Conservation (phyloP, 805 yeast genomes). For the Cyberlindnera nakhonratchasimensis region DNA sequence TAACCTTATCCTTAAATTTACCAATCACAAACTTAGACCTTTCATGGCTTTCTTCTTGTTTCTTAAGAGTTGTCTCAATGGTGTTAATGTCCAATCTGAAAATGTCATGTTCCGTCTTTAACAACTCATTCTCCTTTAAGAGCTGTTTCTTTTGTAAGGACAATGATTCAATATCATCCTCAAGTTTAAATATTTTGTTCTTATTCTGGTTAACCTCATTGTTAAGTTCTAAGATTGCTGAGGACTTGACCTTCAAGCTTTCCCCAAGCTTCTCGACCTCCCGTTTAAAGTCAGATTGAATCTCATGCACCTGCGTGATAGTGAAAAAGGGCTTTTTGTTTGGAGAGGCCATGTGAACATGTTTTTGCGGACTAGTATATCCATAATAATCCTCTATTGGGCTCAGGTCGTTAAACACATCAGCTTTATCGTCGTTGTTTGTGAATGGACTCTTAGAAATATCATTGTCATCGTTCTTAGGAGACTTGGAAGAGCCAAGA, state of each 20-base stretch:
- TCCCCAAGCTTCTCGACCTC: slow-evolving; percentile 24
- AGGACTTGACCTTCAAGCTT: slow-evolving; percentile 20
- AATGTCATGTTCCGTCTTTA: slow-evolving; percentile 21
- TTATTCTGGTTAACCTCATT: slow-evolving; percentile 14
- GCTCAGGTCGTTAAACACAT: slow-evolving; percentile 8
- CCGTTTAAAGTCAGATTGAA: slow-evolving; percentile 25
- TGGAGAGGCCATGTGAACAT: slow-evolving; percentile 15
- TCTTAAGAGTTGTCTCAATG: slow-evolving; percentile 12
- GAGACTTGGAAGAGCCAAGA: slow-evolving; percentile 22
- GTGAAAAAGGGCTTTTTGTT: slow-evolving; percentile 28
- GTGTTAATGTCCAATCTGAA: slow-evolving; percentile 20
- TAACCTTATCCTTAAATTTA: slow-evolving; percentile 23
- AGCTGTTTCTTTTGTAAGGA: slow-evolving; percentile 21
- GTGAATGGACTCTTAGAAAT: slow-evolving; percentile 21
- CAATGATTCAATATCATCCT: slow-evolving; percentile 21
- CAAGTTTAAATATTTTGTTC: slow-evolving; percentile 19
- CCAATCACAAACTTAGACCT: slow-evolving; percentile 19
- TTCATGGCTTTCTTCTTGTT: slow-evolving; percentile 14
- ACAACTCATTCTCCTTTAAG: slow-evolving; percentile 17
- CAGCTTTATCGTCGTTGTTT: slow-evolving; percentile 8
- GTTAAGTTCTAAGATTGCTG: slow-evolving; percentile 16
- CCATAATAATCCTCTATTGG: slow-evolving; percentile 7
- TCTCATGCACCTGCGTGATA: slow-evolving; percentile 27
- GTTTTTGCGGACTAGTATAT: slow-evolving; percentile 13
- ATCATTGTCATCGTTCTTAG: slow-evolving; percentile 21